Evolutionary conservation across 176 grass and related monocot genomes (phyloP).

Genomic region (Stipa capillata): DNA sequence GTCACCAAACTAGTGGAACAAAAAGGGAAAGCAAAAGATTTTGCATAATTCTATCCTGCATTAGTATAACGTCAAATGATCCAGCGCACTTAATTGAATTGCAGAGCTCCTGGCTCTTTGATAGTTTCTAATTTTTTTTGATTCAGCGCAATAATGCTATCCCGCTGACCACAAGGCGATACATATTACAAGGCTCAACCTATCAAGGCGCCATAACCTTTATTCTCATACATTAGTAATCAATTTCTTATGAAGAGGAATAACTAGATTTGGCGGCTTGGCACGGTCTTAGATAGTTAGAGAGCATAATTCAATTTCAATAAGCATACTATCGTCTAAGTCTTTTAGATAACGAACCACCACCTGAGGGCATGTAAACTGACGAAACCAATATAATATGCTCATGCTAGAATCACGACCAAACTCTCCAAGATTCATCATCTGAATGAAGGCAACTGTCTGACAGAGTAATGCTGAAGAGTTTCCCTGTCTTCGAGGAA

Average conservation of each 20-base stretch:
- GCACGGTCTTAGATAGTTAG: background rate
- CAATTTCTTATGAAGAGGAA: background rate
- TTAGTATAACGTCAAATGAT: background rate
- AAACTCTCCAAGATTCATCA: background rate
- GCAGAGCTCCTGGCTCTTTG: background rate
- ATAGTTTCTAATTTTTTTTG: background rate
- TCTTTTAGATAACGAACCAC: background rate
- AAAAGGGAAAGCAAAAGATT: background rate
- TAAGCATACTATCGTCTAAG: background rate
- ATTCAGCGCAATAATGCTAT: background rate
- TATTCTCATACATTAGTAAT: background rate
- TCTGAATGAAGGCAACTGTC: background rate
- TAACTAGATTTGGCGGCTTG: background rate
- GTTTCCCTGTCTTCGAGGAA: background rate
- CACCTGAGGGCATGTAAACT: background rate
- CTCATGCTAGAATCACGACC: background rate
- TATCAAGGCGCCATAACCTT: background rate
- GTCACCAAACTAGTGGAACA: background rate
- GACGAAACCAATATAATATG: background rate
- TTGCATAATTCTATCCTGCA: background rate
- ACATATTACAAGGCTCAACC: background rate
- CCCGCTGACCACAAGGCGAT: background rate
- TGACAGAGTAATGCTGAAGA: background rate
- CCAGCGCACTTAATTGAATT: no score
- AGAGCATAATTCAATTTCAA: background rate